phyloP scores from a whole-genome alignment of 2,329 filamentous ascomycete genomes.

The Colletotrichum magnum region DNA sequence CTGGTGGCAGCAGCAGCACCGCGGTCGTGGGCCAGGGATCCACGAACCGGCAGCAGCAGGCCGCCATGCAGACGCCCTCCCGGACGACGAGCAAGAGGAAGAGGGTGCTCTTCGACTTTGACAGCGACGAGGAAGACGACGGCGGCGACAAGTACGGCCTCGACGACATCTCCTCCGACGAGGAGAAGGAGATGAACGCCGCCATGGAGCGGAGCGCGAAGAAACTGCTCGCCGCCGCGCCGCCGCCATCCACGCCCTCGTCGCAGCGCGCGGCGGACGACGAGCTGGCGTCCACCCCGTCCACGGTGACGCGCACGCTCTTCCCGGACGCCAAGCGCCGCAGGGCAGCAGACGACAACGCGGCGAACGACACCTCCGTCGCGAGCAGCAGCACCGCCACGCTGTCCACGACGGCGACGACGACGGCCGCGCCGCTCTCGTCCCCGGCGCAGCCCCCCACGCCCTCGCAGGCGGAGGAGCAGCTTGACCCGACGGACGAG shows the following conservation, averaged over 20 bases:
- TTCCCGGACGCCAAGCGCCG: slow-evolving; percentile 51
- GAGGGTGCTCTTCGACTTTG: slow-evolving; percentile 43
- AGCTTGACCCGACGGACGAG: slow-evolving; percentile 58
- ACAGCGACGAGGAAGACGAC: slow-evolving; percentile 43
- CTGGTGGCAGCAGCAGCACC: neutral
- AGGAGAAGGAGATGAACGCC: slow-evolving; percentile 54
- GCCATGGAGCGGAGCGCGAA: slow-evolving; percentile 53
- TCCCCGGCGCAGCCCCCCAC: slow-evolving; percentile 12
- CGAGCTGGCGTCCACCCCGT: slow-evolving; percentile 50
- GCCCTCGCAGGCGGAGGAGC: slow-evolving; percentile 37
- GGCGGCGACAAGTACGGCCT: slow-evolving; percentile 41
- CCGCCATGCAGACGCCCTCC: slow-evolving; percentile 41
- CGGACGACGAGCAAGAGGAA: slow-evolving; percentile 47
- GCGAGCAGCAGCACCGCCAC: slow-evolving; percentile 34
- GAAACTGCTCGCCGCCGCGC: slow-evolving; percentile 37
- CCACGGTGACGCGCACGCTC: slow-evolving; percentile 52
- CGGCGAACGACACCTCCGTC: slow-evolving; percentile 30
- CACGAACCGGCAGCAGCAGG: neutral
- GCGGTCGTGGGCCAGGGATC: neutral
- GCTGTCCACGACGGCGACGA: slow-evolving; percentile 37
- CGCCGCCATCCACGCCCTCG: slow-evolving; percentile 45
- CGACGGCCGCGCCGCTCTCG: slow-evolving; percentile 36
- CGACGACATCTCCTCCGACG: slow-evolving; percentile 55
- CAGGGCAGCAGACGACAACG: slow-evolving; percentile 49
- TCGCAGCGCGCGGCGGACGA: slow-evolving; percentile 43